These are phyloP conservation scores for Saccharomycopsis fodiens DNA, from an alignment of 805 yeast genomes.

Conservation along the genomic window DNA sequence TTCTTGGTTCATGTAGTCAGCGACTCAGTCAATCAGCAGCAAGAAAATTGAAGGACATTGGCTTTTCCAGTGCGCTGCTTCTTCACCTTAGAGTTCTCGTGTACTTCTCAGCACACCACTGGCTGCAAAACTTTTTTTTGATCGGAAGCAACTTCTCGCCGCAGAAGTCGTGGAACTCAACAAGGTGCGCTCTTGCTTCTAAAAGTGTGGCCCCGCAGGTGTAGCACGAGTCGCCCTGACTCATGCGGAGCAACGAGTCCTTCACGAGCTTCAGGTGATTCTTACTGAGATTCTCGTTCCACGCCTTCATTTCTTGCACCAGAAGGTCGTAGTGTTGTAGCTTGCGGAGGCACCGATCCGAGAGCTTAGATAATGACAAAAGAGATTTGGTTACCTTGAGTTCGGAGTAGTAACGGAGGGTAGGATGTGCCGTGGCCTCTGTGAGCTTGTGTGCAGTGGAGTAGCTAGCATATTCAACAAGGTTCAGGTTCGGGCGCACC, in stretches of 20 bases:
- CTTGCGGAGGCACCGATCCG: conserved; percentile 17
- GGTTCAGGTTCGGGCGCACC: conserved; percentile 16
- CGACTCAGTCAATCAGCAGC: too few species aligned
- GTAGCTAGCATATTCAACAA: conserved; percentile 11
- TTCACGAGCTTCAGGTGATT: conserved; percentile 12
- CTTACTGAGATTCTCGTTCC: conserved; percentile 13
- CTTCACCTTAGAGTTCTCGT: background rate
- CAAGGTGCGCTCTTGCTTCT: conserved; percentile 8
- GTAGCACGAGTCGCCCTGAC: conserved; percentile 13
- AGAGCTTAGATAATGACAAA: conserved; percentile 11
- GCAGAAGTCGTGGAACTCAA: conserved; percentile 19
- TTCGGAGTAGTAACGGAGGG: background rate
- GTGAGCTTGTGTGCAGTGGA: conserved; percentile 4
- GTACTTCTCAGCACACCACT: conserved; percentile 12
- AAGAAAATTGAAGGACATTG: too few species aligned
- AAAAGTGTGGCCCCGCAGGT: conserved; percentile 12
- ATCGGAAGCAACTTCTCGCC: conserved; percentile 14
- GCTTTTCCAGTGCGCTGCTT: background rate
- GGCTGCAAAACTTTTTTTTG: conserved; percentile 18
- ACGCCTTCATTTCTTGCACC: conserved; percentile 12
- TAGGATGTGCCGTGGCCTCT: background rate
- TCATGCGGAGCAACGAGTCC: conserved; percentile 4
- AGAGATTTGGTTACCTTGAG: background rate
- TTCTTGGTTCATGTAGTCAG: too few species aligned
- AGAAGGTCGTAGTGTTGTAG: conserved; percentile 15